Evolutionary conservation across 2,329 filamentous ascomycete genomes (phyloP).

Genomic region (Ophiostoma piceae): DNA sequence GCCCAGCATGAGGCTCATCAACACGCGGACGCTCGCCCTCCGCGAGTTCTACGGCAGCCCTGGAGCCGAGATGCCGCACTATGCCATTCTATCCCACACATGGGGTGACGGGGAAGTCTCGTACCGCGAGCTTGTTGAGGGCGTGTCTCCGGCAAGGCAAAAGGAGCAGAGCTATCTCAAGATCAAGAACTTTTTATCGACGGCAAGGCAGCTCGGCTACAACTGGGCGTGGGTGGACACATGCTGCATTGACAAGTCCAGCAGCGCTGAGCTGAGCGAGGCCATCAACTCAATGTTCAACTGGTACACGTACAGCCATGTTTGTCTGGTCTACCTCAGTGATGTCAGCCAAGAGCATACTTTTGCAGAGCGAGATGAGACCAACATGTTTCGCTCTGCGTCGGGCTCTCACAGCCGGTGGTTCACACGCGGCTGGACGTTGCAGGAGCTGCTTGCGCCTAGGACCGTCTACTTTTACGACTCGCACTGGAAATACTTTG

Average conservation of each 20-base stretch:
- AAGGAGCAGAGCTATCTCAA: neutral
- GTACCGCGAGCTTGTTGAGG: neutral
- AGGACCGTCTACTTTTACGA: neutral
- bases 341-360: neutral
- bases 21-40: neutral
- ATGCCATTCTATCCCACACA: neutral
- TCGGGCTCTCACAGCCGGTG: neutral
- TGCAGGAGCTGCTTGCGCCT: conserved; percentile 2
- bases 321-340: neutral
- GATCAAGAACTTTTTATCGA: neutral
- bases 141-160: neutral
- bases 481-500: neutral
- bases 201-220: neutral
- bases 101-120: neutral
- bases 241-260: conserved; percentile 10
- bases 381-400: neutral
- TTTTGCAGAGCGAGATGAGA: neutral
- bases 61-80: neutral
- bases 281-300: conserved; percentile 7
- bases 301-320: neutral
- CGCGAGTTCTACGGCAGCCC: neutral
- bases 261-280: conserved; percentile 6
- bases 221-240: neutral
- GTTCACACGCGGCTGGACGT: neutral
- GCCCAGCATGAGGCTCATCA: neutral